Percentiles rank a stretch among this genome's conserved stretches.
These are phyloP conservation scores for Mycena alexandri DNA, from an alignment of 768 basidiomycete genomes.

Conservation along the genomic window DNA sequence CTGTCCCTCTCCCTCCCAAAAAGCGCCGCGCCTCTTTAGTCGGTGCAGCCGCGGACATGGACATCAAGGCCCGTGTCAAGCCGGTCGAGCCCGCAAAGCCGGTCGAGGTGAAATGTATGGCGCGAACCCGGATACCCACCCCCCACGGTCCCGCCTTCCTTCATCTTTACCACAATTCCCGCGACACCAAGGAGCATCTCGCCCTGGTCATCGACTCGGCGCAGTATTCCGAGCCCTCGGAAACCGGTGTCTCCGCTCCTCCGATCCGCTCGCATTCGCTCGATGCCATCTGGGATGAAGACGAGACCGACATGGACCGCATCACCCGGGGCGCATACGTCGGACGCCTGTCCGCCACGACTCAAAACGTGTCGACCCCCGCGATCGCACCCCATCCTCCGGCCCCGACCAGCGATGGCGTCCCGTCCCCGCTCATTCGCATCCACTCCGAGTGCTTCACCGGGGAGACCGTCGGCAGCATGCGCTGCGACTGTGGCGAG, in stretches of 20 bases:
- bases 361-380: slow-evolving; percentile 59
- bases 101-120: slow-evolving; percentile 92
- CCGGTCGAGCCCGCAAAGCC: slow-evolving; percentile 43
- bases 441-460: slow-evolving; percentile 99
- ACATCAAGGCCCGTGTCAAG: slow-evolving; percentile 44
- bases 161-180: slow-evolving; percentile 94
- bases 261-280: slow-evolving; percentile 85
- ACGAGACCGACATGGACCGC: slow-evolving; percentile 94
- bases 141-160: slow-evolving; percentile 94
- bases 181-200: slow-evolving; percentile 94
- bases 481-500: slow-evolving; percentile 99
- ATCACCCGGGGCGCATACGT: slow-evolving; percentile 95
- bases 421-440: slow-evolving; percentile 87
- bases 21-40: slow-evolving; percentile 56
- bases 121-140: slow-evolving; percentile 96
- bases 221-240: slow-evolving; percentile 71
- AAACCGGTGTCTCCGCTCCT: slow-evolving; percentile 53
- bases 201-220: slow-evolving; percentile 95
- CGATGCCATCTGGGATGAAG: slow-evolving; percentile 85
- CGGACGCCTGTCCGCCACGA: slow-evolving; percentile 77
- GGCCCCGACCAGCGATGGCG: slow-evolving; percentile 41
- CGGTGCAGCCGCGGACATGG: slow-evolving; percentile 40
- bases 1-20: slow-evolving; percentile 54
- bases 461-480: slow-evolving; percentile 96
- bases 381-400: slow-evolving; percentile 36